Evolutionary conservation across 331 rosid genomes (phyloP), one percentile per base, ranked within the genome.

Genomic region (Arachis monticola): DNA sequence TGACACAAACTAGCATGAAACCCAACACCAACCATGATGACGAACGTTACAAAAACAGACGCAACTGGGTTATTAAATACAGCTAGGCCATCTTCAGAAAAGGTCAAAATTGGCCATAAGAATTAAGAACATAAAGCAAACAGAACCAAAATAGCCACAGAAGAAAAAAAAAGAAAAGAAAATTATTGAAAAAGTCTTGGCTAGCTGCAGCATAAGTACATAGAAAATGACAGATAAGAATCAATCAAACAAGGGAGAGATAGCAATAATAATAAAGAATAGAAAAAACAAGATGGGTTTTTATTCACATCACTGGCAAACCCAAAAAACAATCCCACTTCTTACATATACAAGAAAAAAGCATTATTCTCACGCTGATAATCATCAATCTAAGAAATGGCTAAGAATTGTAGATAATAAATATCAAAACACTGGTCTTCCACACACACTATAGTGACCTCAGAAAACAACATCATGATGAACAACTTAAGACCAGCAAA

Each of bases 281-380:
- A 68, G 64, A 60, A 70, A 60, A 81, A 86, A 83, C 87, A 83
- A 83, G 82, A 82, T 82, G 87, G 89, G 89, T 66, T 82, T 83
- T 90, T 88, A 88, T 90, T 86, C 87, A 86, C 88, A 90, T 85
- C 85, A 88, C 83, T 84, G 79, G 83, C 90, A 88, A 38, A 38
- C 86, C 92, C 96, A 80, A 73, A 86, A 55, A 88, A 86, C 91
- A 90, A 90, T 90, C 85, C 91, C 91, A 90, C 90, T 85, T 83
- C 92, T 85, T 83, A 86, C 83, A 85, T 73, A 83, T 73, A 83
- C 83, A 83, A 80, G 79, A 85, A 78, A 38, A 86, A 88, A 86
- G 78, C 82, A 88, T 88, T 90, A 86, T 88, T 88, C 81, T 83
- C 91, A 88, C 81, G 83, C 88, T 80, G 81, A 87, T 38, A 38